phyloP scores from a whole-genome alignment of 345 rosid genomes.

The Citrus sp. region DNA sequence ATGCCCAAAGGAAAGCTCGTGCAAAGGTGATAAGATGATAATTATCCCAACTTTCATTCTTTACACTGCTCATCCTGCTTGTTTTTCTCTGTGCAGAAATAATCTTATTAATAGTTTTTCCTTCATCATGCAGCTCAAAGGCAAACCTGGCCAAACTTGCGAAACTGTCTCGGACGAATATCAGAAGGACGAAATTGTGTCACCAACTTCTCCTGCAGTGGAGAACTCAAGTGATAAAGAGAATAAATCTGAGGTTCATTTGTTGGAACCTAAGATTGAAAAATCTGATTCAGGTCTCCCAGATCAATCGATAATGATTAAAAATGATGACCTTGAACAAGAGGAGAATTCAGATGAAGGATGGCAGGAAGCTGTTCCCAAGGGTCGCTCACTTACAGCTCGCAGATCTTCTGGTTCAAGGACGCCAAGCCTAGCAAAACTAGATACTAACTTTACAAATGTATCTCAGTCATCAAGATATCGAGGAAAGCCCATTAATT shows the following conservation, averaged over 20 bases:
- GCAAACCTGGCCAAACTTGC: constrained; percentile 66
- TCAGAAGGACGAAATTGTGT: constrained; percentile 53
- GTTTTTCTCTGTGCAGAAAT: constrained; percentile 5
- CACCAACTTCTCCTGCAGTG: constrained; percentile 38
- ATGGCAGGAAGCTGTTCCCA: constrained; percentile 99
- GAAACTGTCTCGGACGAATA: constrained; percentile 56
- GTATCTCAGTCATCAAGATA: constrained; percentile 62
- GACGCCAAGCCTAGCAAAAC: constrained; percentile 82
- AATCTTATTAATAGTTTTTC: constrained; percentile 3
- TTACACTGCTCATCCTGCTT: not conserved
- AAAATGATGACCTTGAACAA: constrained; percentile 29
- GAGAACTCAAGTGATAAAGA: constrained; percentile 81
- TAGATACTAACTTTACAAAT: constrained; percentile 81
- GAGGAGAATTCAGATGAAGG: constrained; percentile 85
- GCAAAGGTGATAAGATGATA: constrained; percentile 56
- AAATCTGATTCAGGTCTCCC: constrained; percentile 44
- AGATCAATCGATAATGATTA: constrained; percentile 32
- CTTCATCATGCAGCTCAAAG: constrained; percentile 57
- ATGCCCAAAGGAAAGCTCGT: constrained; percentile 90
- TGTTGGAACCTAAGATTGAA: constrained; percentile 44
- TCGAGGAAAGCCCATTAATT: constrained; percentile 58
- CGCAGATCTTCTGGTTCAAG: constrained; percentile 63
- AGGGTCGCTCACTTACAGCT: constrained; percentile 68
- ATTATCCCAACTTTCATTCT: constrained; percentile 5
- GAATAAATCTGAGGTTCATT: constrained; percentile 57